Percentiles rank a stretch among this genome's conserved stretches.
Evolutionary conservation across 768 basidiomycete species (phyloP).

Genomic region (Leccinum ochraceum): DNA sequence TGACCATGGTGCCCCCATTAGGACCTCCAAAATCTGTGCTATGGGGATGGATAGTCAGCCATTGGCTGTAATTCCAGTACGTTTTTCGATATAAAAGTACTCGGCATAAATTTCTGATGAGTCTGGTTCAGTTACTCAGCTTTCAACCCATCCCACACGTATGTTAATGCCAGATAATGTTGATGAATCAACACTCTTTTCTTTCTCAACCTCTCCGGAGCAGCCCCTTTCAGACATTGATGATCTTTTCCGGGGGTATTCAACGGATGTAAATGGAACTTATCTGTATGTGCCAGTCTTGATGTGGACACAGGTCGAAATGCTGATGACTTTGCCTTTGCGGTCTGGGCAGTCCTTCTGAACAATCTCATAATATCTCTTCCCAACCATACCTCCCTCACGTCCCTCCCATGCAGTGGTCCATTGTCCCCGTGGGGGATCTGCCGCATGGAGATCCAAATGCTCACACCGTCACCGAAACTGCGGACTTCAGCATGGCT

Average conservation of each 20-base stretch:
- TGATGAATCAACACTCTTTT: not conserved
- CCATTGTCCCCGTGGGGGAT: not conserved
- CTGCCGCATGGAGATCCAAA: not conserved
- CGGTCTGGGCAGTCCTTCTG: not conserved
- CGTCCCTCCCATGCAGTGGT: not conserved
- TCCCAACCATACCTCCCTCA: not conserved
- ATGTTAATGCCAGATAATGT: not conserved
- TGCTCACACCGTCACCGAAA: not conserved
- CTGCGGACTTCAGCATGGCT: not conserved
- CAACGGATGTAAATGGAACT: not conserved
- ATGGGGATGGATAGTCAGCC: not conserved
- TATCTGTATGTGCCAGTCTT: constrained; percentile 3
- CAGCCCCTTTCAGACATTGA: not conserved
- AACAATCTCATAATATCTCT: not conserved
- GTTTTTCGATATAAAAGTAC: not conserved
- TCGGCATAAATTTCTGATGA: not conserved
- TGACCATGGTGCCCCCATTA: not conserved
- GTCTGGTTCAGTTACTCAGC: not conserved
- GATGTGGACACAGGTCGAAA: not conserved
- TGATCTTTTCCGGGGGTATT: not conserved
- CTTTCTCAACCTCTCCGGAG: not conserved
- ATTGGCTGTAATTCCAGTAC: not conserved
- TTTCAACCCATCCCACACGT: not conserved
- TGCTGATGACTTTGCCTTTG: constrained; percentile 3
- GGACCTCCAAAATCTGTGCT: not conserved